Evolutionary conservation across 2,329 filamentous ascomycete genomes (phyloP), one percentile per base, ranked within the genome.

Genomic region (Diaporthe eres): DNA sequence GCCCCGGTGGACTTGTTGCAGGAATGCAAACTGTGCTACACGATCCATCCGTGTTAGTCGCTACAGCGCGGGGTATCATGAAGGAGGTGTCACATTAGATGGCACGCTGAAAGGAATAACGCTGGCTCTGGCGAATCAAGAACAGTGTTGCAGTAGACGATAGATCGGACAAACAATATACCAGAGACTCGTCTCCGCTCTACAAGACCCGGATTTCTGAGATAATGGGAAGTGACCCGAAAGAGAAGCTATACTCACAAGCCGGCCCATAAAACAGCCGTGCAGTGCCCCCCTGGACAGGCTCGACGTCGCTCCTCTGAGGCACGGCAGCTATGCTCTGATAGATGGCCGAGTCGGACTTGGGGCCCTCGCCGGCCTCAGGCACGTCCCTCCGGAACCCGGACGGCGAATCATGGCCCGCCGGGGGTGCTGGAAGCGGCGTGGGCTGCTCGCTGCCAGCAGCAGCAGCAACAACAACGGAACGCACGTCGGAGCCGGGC

Each of bases 1-100:
- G 28, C 80, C 78, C 22, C 80, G 75, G 57, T 82, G 81, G 8
- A 82, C 71, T 70, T 82, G 81, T 47, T 82, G 81, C 31, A 82
- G 74, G 58, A 82, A 82, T 9, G 81, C 81, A 34, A 82, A 82
- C 31, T 77, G 76, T 9, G 76, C 71, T 73, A 55, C 47, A 70
- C 7, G 34, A 22, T 28, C 19, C 47, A 13, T 25, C 37, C n/a
- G 22, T 70, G 65, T 70, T n/a, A 70, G 65, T 55, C 22, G 31
- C 49, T 19, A 15, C n/a, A n/a, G n/a, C 22, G n/a, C 34, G 15
- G 19, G 25, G 19, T n/a, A 10, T 37, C 7, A 25, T 34, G 19
- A n/a, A 6, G 5, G 34, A 42, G 34, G 15, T 12, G 8, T 70
- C 49, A 70, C 31, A 8, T 42, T 25, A 42, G 19, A 39, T 17